Base-by-base conservation (phyloP, 139 green algal species). In the Tetradesmus lagerheimii region DNA sequence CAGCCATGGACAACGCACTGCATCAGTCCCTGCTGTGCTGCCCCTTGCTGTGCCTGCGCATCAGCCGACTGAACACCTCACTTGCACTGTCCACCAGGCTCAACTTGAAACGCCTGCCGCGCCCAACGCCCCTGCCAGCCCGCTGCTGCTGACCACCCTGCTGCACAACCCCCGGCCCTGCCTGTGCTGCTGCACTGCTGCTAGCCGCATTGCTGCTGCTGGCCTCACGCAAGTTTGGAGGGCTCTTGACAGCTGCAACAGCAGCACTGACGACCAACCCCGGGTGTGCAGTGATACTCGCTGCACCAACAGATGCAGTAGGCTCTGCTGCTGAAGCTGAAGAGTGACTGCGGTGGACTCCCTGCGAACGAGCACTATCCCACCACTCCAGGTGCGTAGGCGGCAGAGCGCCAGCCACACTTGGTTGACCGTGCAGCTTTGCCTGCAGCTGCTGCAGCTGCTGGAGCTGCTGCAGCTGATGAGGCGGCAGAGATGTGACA, bases 81-180 rank as follows among this genome's bases (percentile, higher is more conserved):
- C 82, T 87, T 2, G 82, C 82, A 53, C 82, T 87, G 82, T 87
- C 82, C 16, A 37, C 45, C 25, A 87, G 64, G 14, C 38, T 71
- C 37, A n/a, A 15, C 18, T 16, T 45, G 37, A 82, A 47, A 8
- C 37, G 76, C 76, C 37, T 12, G n/a, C 71, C 71, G 2, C 71
- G 71, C 71, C 71, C 31, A 34, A 37, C 53, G 76, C 76, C 76
- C 16, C 23, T 31, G 18, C 37, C 76, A 3, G 1, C 23, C 18
- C 37, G 76, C 23, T 53, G 76, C 76, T 82, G 76, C n/a, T 41
- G 29, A 38, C 31, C 31, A n/a, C n/a, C n/a, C n/a, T n/a, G n/a
- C 71, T 79, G 71, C 71, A 6, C 57, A 1, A 8, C 57, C 37
- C 6, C 35, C 4, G 23, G 18, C 37, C 76, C 76, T 18, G 37